Conservation (phyloP, 805 yeast species). For the Kodamaea restingae region DNA sequence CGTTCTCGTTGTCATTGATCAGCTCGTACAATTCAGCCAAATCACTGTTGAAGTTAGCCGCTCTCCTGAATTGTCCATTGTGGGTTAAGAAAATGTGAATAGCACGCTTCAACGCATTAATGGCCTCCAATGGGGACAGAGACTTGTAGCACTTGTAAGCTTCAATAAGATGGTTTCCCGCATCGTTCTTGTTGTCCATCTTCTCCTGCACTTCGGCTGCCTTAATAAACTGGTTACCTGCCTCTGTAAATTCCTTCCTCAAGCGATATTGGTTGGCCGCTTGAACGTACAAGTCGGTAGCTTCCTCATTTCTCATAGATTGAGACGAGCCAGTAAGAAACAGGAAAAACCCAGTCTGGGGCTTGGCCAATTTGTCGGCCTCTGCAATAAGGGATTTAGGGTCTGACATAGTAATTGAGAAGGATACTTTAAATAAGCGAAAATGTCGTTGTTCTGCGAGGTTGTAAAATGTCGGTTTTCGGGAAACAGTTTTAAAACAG, state of each 20-base stretch:
- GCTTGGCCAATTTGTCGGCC: constrained; percentile 45
- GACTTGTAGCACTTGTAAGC: constrained; percentile 83
- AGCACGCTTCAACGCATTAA: constrained; percentile 70
- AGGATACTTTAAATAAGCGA: too few species aligned
- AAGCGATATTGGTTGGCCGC: constrained; percentile 90
- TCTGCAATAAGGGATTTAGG: constrained; percentile 43
- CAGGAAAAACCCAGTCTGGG: constrained; percentile 68
- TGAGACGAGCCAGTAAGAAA: constrained; percentile 60
- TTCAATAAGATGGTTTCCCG: constrained; percentile 84
- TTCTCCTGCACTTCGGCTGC: constrained; percentile 79
- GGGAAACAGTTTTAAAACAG: too few species aligned
- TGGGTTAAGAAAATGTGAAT: constrained; percentile 73
- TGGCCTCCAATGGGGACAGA: constrained; percentile 73
- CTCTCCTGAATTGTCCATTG: constrained; percentile 93
- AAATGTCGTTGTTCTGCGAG: background rate
- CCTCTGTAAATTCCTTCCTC: constrained; percentile 64
- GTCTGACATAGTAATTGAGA: constrained; percentile 32
- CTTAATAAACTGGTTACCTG: constrained; percentile 79
- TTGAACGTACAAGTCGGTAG: constrained; percentile 82
- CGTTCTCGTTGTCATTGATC: constrained; percentile 60
- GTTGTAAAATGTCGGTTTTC: background rate
- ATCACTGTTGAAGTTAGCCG: constrained; percentile 91
- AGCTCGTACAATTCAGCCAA: constrained; percentile 82
- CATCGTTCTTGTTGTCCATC: constrained; percentile 81
- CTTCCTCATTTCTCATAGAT: constrained; percentile 75